A percentile compares a stretch with the other conserved stretches of the same genome.
Evolutionary conservation across 768 basidiomycete species (phyloP).

Genomic region (Glaciozyma antarctica): DNA sequence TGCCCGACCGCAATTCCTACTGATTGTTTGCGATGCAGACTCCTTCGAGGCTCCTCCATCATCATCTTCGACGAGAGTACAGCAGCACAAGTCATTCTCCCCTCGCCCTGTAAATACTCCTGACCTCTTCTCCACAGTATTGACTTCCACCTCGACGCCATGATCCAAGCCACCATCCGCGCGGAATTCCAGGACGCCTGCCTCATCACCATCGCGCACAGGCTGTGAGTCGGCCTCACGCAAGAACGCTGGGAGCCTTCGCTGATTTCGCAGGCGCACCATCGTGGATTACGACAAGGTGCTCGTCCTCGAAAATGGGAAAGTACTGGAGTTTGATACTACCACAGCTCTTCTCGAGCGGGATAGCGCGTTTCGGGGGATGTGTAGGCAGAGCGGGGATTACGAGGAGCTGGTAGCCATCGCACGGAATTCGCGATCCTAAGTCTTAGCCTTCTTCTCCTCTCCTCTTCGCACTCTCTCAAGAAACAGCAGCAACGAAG

Average conservation of each 20-base stretch:
- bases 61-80: slow-evolving; percentile 44
- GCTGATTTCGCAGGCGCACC: background rate
- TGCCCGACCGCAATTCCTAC: background rate
- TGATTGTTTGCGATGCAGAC: background rate
- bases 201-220: slow-evolving; percentile 48
- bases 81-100: slow-evolving; percentile 16
- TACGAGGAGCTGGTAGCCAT: background rate
- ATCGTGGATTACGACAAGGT: slow-evolving; percentile 17
- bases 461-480: too few relatives aligned
- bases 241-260: too few relatives aligned
- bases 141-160: slow-evolving; percentile 37
- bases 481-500: too few relatives aligned
- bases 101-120: too few relatives aligned
- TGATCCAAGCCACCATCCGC: slow-evolving; percentile 41
- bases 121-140: slow-evolving; percentile 5
- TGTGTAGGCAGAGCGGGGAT: slow-evolving; percentile 12
- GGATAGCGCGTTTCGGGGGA: slow-evolving; percentile 18
- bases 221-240: slow-evolving; percentile 21
- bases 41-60: slow-evolving; percentile 39
- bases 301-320: slow-evolving; percentile 19
- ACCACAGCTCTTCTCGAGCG: slow-evolving; percentile 50
- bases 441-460: too few relatives aligned
- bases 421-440: too few relatives aligned
- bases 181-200: slow-evolving; percentile 37
- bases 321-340: slow-evolving; percentile 45